Base-by-base conservation (phyloP, 2,329 filamentous ascomycete genomes). In the Colletotrichum sp. region DNA sequence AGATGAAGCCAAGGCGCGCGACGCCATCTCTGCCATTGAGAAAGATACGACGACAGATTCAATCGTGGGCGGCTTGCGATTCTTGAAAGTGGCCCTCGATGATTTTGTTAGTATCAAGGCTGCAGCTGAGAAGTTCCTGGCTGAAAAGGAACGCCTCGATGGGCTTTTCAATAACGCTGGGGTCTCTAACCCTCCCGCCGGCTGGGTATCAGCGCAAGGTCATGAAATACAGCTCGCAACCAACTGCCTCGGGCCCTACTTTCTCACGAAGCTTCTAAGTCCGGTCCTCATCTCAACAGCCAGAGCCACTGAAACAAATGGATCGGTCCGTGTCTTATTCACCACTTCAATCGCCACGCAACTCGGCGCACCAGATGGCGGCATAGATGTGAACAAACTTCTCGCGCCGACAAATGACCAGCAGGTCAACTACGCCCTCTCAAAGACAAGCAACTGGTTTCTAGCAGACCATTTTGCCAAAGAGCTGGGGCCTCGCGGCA, bases 21-120 rank as follows among this genome's bases (percentile, higher is more conserved):
- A 79, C 1, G 87, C 87, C 24, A 88, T 91, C 62, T 78, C 81
- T 12, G 74, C 78, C 18, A 87, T 90, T 76, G 30, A 60, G 21
- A 80, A 84, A 36, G 18, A 52, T 0, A 79, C 82, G 10, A 78
- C 78, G 1, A 82, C 86, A 3, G 52, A 78, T 13, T 76, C 80
- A 16, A 80, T 80, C 13, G 18, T 2, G 13, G 86, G 86, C 30
- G 76, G 78, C 4, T 77, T 89, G 6, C 80, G 81, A n/a, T 88
- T 86, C 73, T 79, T 89, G 30, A 69, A 82, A 8, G 79, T 89
- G 10, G 88, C 89, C 72, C 80, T 85, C 5, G 75, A 77, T 32
- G 81, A 84, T 75, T 79, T 85, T 7, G 67, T 70, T 7, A 80
- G 76, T 13, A 78, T 84, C 68, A 81, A 81, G 63, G 30, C 79